phyloP scores from a whole-genome alignment of 805 yeast species.

The Nakazawaea ishiwadae region DNA sequence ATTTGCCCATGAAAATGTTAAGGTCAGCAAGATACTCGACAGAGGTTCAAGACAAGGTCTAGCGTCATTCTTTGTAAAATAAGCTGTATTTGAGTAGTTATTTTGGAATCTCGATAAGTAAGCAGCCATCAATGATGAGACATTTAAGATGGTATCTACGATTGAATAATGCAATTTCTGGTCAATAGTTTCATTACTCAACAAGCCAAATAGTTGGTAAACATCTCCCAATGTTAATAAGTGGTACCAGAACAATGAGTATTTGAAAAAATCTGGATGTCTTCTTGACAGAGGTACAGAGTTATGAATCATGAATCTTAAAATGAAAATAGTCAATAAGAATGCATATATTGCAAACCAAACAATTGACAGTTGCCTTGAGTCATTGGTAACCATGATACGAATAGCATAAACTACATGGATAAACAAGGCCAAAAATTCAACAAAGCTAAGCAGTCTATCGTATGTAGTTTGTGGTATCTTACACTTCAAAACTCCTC shows the following conservation, averaged over 20 bases:
- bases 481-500: too few species aligned
- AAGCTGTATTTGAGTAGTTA: conserved; percentile 41
- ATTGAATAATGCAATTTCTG: not conserved
- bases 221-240: too few species aligned
- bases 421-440: too few species aligned
- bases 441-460: too few species aligned
- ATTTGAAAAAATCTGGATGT: not conserved
- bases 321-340: not conserved
- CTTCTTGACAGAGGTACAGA: not conserved
- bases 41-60: conserved; percentile 74
- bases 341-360: not conserved
- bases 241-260: not conserved
- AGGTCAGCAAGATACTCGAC: conserved; percentile 53
- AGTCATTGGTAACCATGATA: too few species aligned
- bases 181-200: not conserved
- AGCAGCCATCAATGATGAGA: conserved; percentile 40
- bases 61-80: conserved; percentile 40
- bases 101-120: conserved; percentile 64
- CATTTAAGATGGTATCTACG: conserved; percentile 21
- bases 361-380: too few species aligned
- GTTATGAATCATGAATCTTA: not conserved
- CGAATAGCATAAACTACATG: too few species aligned
- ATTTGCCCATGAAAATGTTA: conserved; percentile 76
- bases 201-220: not conserved
- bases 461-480: too few species aligned